A percentile compares a stretch with the other conserved stretches of the same genome.
These are phyloP conservation scores for Teratosphaeria viscida DNA, from an alignment of 2,329 filamentous ascomycete genomes.

Conservation along the genomic window DNA sequence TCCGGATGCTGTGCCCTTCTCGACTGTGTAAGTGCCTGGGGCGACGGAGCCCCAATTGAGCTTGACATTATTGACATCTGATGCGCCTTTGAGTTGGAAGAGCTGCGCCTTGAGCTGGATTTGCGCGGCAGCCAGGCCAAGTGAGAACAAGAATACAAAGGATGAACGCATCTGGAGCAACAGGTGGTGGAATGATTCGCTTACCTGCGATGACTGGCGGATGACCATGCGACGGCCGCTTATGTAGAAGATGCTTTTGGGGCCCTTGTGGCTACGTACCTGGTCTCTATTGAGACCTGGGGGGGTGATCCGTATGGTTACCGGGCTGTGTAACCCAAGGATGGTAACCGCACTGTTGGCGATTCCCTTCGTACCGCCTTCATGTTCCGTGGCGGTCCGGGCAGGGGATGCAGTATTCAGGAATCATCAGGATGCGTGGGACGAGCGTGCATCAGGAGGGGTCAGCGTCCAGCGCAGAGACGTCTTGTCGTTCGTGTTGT, in stretches of 20 bases:
- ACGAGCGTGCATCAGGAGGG: not conserved
- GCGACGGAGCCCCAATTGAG: not conserved
- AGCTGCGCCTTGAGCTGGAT: not conserved
- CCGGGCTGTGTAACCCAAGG: too few relatives aligned
- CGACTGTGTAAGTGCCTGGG: not conserved
- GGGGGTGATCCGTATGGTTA: too few relatives aligned
- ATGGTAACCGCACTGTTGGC: not conserved
- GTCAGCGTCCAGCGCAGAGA: not conserved
- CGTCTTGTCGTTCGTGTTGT: too few relatives aligned
- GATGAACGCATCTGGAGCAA: not conserved
- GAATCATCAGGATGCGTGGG: not conserved
- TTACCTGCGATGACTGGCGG: not conserved
- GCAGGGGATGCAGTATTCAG: not conserved
- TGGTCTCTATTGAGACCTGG: not conserved
- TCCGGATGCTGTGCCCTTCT: not conserved
- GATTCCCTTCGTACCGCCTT: not conserved
- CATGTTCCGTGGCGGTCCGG: not conserved
- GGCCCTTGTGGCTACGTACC: not conserved
- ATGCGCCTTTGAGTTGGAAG: not conserved
- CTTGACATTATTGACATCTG: not conserved
- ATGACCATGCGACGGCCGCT: not conserved
- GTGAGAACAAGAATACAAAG: not conserved
- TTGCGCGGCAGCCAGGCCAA: not conserved
- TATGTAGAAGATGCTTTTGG: not conserved
- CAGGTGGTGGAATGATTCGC: not conserved